Evolutionary conservation across 495 filamentous ascomycete species (phyloP).

Genomic region (Oidiodendron maius): DNA sequence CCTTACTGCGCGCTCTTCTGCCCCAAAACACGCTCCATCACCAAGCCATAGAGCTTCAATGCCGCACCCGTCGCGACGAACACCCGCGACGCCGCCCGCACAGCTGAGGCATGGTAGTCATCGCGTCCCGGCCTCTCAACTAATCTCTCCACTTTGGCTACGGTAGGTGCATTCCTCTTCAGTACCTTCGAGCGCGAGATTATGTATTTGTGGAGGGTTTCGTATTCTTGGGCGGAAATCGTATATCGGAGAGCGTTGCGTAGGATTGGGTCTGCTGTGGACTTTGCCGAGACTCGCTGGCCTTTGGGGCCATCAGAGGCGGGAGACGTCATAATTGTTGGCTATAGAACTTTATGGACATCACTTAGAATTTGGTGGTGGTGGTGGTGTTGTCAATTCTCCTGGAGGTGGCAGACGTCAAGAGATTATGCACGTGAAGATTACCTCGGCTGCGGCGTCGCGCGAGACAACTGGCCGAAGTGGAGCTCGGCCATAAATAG

Average conservation of each 20-base stretch:
- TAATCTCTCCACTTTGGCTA: conserved; percentile 40
- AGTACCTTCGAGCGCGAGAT: conserved; percentile 60
- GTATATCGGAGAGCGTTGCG: conserved; percentile 80
- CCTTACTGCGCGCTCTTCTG: conserved; percentile 33
- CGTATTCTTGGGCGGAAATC: conserved; percentile 80
- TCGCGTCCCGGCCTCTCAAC: conserved; percentile 41
- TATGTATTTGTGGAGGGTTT: conserved; percentile 70
- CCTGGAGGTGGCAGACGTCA: not conserved
- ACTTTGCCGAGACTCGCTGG: conserved; percentile 23
- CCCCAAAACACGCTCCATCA: conserved; percentile 38
- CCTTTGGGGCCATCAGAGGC: conserved; percentile 9
- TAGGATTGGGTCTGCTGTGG: conserved; percentile 51
- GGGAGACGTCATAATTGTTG: conserved; percentile 7
- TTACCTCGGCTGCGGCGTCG: conserved; percentile 8
- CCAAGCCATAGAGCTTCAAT: conserved; percentile 62
- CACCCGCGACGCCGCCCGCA: conserved; percentile 69
- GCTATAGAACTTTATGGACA: too few relatives aligned
- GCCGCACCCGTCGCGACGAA: conserved; percentile 64
- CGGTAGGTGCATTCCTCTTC: conserved; percentile 53
- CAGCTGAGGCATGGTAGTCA: conserved; percentile 73
- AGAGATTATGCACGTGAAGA: conserved; percentile 11
- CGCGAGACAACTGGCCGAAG: too few relatives aligned
- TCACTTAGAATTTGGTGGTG: conserved; percentile 2
- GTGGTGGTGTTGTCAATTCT: not conserved
- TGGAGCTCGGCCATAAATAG: too few relatives aligned